Percentiles rank a stretch among this genome's conserved stretches.
These are phyloP conservation scores for Closterium sp. DNA, from an alignment of 139 green algal genomes.

Conservation along the genomic window DNA sequence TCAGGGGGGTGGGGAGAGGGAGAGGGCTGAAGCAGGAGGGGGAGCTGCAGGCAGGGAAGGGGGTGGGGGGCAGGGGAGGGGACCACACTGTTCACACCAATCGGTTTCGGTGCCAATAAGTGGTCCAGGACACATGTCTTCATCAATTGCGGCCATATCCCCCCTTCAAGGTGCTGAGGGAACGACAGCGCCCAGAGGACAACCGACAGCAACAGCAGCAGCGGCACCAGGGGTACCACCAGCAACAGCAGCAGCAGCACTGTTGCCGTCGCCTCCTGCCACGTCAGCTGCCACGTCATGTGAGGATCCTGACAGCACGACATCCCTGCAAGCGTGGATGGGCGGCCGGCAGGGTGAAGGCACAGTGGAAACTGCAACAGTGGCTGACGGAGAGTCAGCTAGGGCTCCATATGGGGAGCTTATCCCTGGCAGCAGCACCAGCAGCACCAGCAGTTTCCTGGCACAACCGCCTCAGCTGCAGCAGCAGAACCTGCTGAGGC, in stretches of 20 bases:
- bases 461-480: background rate
- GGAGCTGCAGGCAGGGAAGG: background rate
- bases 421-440: background rate
- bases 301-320: background rate
- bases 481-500: background rate
- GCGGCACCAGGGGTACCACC: background rate
- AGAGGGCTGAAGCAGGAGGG: background rate
- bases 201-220: background rate
- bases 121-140: too few species aligned
- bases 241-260: background rate
- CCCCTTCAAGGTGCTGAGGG: too few species aligned
- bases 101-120: background rate
- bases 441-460: background rate
- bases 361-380: background rate
- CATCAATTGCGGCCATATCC: too few species aligned
- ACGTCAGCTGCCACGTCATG: background rate
- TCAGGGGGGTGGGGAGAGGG: background rate
- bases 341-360: background rate
- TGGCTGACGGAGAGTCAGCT: background rate
- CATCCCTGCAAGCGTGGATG: background rate
- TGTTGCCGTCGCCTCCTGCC: background rate
- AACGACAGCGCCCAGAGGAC: background rate
- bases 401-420: background rate
- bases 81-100: too few species aligned
- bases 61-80: too few species aligned